phyloP scores from a whole-genome alignment of 108 stramenopile species.

The Cyclotella cryptica region DNA sequence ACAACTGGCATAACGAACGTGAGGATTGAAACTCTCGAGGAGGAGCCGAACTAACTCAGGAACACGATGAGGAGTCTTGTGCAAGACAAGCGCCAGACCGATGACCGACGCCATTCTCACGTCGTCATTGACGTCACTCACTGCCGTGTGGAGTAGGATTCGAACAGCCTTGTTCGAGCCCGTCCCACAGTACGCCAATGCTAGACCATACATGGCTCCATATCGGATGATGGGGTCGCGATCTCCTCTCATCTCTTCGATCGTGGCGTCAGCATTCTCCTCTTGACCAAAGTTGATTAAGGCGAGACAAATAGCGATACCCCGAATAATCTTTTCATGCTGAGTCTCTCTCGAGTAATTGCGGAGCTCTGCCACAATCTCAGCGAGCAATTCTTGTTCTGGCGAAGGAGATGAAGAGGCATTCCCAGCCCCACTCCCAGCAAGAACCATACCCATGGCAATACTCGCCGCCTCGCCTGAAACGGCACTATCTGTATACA shows the following conservation, averaged over 20 bases:
- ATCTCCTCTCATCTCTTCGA: slow-evolving; percentile 95
- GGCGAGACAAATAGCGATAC: slow-evolving; percentile 95
- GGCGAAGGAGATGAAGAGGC: slow-evolving; percentile 59
- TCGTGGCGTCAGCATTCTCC: slow-evolving; percentile 94
- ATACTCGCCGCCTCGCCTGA: slow-evolving; percentile 98
- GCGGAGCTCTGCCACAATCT: slow-evolving; percentile 89
- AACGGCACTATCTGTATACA: slow-evolving; percentile 97
- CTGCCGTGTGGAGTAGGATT: slow-evolving; percentile 96
- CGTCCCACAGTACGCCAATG: slow-evolving; percentile 97
- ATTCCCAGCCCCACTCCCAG: slow-evolving; percentile 92
- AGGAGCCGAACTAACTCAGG: slow-evolving; percentile 92
- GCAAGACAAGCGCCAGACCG: slow-evolving; percentile 97
- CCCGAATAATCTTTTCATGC: slow-evolving; percentile 99
- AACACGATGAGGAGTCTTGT: slow-evolving; percentile 95
- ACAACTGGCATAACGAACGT: slow-evolving; percentile 99
- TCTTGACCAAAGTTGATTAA: slow-evolving; percentile 96
- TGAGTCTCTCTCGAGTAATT: slow-evolving; percentile 96
- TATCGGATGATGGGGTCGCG: slow-evolving; percentile 98
- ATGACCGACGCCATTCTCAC: slow-evolving; percentile 98
- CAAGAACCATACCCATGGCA: slow-evolving; percentile 97
- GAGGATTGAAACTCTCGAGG: slow-evolving; percentile 99
- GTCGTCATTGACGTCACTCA: slow-evolving; percentile 98
- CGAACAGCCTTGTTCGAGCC: slow-evolving; percentile 96
- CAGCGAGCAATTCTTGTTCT: slow-evolving; percentile 73
- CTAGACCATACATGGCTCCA: slow-evolving; percentile 97